phyloP scores from a whole-genome alignment of 106 monocot species.

The Allium fistulosum region DNA sequence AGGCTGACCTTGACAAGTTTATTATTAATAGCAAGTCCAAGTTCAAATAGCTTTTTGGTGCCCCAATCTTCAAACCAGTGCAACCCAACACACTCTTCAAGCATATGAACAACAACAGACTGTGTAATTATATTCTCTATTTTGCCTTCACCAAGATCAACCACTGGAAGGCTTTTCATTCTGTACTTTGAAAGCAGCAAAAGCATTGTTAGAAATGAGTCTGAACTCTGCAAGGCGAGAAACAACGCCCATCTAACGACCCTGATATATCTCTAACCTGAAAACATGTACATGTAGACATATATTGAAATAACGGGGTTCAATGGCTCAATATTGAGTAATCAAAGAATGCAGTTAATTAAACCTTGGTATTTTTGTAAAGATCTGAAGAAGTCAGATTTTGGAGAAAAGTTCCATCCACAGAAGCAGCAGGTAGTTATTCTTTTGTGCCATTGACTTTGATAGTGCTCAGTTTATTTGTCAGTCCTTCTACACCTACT shows the following conservation, averaged over 20 bases:
- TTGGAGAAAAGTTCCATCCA: conserved; percentile 53
- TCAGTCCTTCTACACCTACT: conserved; percentile 17
- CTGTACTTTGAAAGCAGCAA: conserved; percentile 76
- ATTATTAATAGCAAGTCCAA: conserved; percentile 53
- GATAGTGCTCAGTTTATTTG: conserved; percentile 23
- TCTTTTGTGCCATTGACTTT: conserved; percentile 12
- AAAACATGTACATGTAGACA: neutral
- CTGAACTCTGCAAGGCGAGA: conserved; percentile 72
- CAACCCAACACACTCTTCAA: conserved; percentile 75
- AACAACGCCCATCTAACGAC: conserved; percentile 85
- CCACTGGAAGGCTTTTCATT: conserved; percentile 87
- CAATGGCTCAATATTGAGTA: neutral
- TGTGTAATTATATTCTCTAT: conserved; percentile 82
- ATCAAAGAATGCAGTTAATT: no score
- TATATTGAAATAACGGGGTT: neutral
- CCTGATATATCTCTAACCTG: conserved; percentile 79
- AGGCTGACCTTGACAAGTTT: conserved; percentile 51
- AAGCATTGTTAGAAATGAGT: conserved; percentile 78
- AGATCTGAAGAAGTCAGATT: conserved; percentile 62
- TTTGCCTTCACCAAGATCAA: conserved; percentile 71
- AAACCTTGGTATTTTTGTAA: conserved; percentile 62
- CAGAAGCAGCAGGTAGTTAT: conserved; percentile 20
- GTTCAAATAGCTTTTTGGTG: conserved; percentile 49
- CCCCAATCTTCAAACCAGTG: conserved; percentile 89
- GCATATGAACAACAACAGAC: conserved; percentile 73